phyloP scores from a whole-genome alignment of 176 grass and related monocot species.

The Cenchrus purpureus region DNA sequence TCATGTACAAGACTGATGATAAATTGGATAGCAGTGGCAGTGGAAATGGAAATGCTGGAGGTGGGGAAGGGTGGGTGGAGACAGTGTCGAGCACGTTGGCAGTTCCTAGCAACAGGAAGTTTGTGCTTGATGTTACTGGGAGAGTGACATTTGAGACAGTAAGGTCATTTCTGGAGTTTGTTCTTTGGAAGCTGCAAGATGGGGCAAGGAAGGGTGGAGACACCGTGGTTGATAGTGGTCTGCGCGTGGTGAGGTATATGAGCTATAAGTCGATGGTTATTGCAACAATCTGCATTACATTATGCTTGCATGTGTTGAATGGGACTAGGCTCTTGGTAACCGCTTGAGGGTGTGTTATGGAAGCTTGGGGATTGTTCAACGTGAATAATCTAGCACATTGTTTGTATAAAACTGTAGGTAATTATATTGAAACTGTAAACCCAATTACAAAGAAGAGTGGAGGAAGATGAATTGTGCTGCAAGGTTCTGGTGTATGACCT shows the following conservation, averaged over 20 bases:
- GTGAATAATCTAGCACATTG: slow-evolving; percentile 31
- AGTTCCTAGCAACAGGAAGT: slow-evolving; percentile 75
- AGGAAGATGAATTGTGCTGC: slow-evolving; percentile 3
- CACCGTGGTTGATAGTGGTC: slow-evolving; percentile 43
- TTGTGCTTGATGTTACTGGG: slow-evolving; percentile 91
- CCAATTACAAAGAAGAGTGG: slow-evolving; percentile 2
- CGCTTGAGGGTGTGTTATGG: slow-evolving; percentile 28
- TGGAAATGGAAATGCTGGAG: slow-evolving; percentile 8
- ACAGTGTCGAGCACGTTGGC: slow-evolving; percentile 70
- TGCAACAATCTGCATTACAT: slow-evolving; percentile 65
- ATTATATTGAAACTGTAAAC: slow-evolving; percentile 47
- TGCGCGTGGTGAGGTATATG: slow-evolving; percentile 64
- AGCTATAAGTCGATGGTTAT: slow-evolving; percentile 79
- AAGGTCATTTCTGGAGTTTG: slow-evolving; percentile 87
- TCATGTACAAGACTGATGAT: slow-evolving; percentile 41
- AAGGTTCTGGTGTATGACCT: slow-evolving; percentile 7
- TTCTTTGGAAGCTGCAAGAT: slow-evolving; percentile 74
- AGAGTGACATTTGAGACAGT: slow-evolving; percentile 94
- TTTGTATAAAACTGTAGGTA: slow-evolving; percentile 35
- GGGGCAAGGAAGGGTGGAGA: slow-evolving; percentile 49
- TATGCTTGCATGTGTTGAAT: slow-evolving; percentile 82
- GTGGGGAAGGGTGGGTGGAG: slow-evolving; percentile 61
- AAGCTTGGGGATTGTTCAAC: background rate
- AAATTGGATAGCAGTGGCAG: slow-evolving; percentile 9
- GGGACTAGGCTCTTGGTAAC: slow-evolving; percentile 58